Evolutionary conservation across 2,329 filamentous ascomycete genomes (phyloP).

Genomic region (Pseudovirgaria hyperparasitica): DNA sequence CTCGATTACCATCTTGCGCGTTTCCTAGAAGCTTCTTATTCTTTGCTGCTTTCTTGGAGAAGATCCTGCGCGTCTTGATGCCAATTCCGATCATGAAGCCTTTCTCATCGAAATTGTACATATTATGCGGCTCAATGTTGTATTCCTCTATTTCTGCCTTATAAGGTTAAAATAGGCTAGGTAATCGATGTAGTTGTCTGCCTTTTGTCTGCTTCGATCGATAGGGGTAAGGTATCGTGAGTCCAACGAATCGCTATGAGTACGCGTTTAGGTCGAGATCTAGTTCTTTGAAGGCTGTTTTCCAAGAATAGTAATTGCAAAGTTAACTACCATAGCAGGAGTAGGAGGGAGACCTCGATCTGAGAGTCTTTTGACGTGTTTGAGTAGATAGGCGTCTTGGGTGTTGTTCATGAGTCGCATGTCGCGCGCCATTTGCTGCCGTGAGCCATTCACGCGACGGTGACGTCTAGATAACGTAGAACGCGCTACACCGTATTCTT

Average conservation of each 20-base stretch:
- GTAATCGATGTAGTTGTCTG: constrained; percentile 10
- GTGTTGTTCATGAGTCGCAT: constrained; percentile 2
- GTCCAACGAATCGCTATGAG: constrained; percentile 5
- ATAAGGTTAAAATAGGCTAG: constrained; percentile 9
- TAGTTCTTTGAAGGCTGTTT: constrained; percentile 6
- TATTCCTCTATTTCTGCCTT: constrained; percentile 3
- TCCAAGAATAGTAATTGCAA: constrained; percentile 7
- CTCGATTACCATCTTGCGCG: constrained; percentile 1
- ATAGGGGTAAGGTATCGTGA: constrained; percentile 8
- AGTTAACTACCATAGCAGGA: constrained; percentile 7
- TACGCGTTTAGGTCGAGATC: constrained; percentile 8
- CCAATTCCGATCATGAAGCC: constrained; percentile 6
- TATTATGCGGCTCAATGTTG: constrained; percentile 3
- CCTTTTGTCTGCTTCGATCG: constrained; percentile 9
- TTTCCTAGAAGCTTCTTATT: not conserved
- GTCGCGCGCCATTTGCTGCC: too few relatives aligned
- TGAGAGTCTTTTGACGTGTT: constrained; percentile 9
- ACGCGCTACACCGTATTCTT: constrained; percentile 5
- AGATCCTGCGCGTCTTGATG: constrained; percentile 5
- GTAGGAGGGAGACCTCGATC: constrained; percentile 8
- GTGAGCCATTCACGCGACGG: not conserved
- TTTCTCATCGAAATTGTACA: constrained; percentile 7
- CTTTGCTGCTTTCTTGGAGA: constrained; percentile 1
- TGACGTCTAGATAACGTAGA: constrained; percentile 2
- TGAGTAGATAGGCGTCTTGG: constrained; percentile 9